A percentile compares a stretch with the other conserved stretches of the same genome.
These are phyloP conservation scores for Musa troglodytarum DNA, from an alignment of 176 grass and related monocot genomes.

Conservation along the genomic window DNA sequence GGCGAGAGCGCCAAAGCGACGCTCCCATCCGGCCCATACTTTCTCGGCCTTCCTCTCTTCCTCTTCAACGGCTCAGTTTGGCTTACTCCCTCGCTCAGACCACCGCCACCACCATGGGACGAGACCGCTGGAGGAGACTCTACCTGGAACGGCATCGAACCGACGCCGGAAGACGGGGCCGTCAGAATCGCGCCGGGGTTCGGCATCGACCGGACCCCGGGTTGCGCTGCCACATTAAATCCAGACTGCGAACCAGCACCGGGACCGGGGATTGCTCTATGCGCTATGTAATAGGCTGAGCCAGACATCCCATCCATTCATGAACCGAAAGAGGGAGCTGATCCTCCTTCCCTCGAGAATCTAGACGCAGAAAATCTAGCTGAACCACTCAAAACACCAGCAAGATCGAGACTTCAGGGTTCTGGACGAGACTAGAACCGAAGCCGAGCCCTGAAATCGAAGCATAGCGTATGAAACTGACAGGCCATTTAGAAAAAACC, in stretches of 20 bases:
- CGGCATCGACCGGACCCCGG: constrained; percentile 19
- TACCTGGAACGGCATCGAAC: constrained; percentile 11
- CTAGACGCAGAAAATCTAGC: background rate
- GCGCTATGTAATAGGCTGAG: constrained; percentile 14
- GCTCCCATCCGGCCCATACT: constrained; percentile 15
- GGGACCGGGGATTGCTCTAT: constrained; percentile 13
- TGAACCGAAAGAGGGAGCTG: background rate
- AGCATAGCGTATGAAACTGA: background rate
- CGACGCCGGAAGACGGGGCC: background rate
- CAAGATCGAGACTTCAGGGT: background rate
- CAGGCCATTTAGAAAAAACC: background rate
- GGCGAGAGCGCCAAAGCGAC: constrained; percentile 2
- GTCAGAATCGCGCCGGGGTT: constrained; percentile 7
- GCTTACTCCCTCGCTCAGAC: background rate
- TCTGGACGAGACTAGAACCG: background rate
- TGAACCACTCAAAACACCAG: background rate
- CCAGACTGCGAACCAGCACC: constrained; percentile 3
- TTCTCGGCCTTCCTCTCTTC: constrained; percentile 30
- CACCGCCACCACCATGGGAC: background rate
- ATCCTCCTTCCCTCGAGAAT: background rate
- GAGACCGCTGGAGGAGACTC: background rate
- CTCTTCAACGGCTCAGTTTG: constrained; percentile 14
- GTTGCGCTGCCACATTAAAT: constrained; percentile 3
- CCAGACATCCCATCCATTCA: constrained; percentile 26
- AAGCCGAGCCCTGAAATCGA: background rate